A percentile compares a stretch with the other conserved stretches of the same genome.
These are phyloP conservation scores for Neurospora sp. DNA, from an alignment of 495 filamentous ascomycete genomes.

Conservation along the genomic window DNA sequence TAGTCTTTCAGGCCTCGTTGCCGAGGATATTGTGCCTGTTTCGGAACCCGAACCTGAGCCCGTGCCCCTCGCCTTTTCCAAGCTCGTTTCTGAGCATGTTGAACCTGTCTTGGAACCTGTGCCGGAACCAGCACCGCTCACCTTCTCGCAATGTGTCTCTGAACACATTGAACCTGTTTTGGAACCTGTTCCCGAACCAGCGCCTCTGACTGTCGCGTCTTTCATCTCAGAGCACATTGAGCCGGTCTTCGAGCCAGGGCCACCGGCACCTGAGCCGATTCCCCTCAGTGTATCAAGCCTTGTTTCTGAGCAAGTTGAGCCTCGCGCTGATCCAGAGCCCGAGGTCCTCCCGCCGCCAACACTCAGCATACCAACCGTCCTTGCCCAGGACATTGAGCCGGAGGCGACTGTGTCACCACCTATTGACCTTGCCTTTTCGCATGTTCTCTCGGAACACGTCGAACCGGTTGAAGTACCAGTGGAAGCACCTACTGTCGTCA, in stretches of 20 bases:
- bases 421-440: constrained; percentile 4
- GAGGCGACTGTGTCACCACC: constrained; percentile 2
- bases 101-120: constrained; percentile 7
- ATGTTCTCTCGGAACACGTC: constrained; percentile 6
- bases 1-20: neutral
- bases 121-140: constrained; percentile 3
- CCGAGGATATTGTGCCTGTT: constrained; percentile 6
- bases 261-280: constrained; percentile 2
- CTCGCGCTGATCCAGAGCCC: constrained; percentile 15
- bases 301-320: constrained; percentile 11
- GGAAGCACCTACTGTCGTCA: neutral
- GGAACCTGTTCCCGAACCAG: constrained; percentile 10
- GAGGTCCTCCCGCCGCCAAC: constrained; percentile 5
- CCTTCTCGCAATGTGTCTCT: constrained; percentile 7
- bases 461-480: constrained; percentile 12
- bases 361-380: constrained; percentile 22
- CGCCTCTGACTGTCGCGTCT: constrained; percentile 14
- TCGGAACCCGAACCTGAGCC: constrained; percentile 7
- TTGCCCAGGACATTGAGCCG: constrained; percentile 17
- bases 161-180: constrained; percentile 15
- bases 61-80: constrained; percentile 6
- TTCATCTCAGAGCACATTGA: constrained; percentile 18
- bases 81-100: constrained; percentile 6
- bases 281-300: constrained; percentile 8
- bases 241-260: constrained; percentile 15